Percentiles rank a stretch among this genome's conserved stretches.
These are phyloP conservation scores for Pythium sukuiense DNA, from an alignment of 352 stramenopile genomes.

Conservation along the genomic window DNA sequence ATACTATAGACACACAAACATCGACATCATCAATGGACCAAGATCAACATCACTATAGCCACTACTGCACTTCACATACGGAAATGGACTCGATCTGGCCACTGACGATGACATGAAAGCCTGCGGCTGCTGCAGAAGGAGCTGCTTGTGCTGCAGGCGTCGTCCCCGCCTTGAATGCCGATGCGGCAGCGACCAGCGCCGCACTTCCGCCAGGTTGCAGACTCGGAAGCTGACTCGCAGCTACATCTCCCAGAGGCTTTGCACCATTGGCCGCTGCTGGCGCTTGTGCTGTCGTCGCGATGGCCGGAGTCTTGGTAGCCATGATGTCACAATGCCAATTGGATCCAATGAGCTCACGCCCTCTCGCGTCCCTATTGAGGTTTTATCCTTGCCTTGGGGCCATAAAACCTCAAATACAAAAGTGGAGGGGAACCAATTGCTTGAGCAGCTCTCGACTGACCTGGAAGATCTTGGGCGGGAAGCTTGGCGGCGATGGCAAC, in stretches of 20 bases:
- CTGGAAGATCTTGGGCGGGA: slow-evolving; percentile 7
- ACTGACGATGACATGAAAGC: slow-evolving; percentile 62
- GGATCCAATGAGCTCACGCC: slow-evolving; percentile 2
- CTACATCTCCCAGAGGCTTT: slow-evolving; percentile 21
- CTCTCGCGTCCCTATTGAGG: slow-evolving; percentile 19
- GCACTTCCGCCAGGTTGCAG: background rate
- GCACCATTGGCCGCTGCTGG: slow-evolving; percentile 5
- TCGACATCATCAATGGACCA: background rate
- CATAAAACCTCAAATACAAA: slow-evolving; percentile 27
- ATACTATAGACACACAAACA: slow-evolving; percentile 39
- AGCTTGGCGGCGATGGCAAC: slow-evolving; percentile 24
- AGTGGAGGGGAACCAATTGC: slow-evolving; percentile 20
- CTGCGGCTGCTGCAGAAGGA: slow-evolving; percentile 8
- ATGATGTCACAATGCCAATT: background rate
- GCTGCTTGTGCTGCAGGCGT: slow-evolving; percentile 5
- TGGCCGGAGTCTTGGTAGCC: slow-evolving; percentile 1
- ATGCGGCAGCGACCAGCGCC: background rate
- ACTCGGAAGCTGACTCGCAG: background rate
- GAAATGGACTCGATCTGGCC: slow-evolving; percentile 61
- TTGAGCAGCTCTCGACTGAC: slow-evolving; percentile 15
- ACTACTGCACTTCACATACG: slow-evolving; percentile 29
- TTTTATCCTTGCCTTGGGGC: slow-evolving; percentile 2
- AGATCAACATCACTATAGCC: background rate
- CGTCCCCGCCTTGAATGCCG: slow-evolving; percentile 2
- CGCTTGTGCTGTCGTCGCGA: slow-evolving; percentile 7